Evolutionary conservation across 2,329 filamentous ascomycete species (phyloP).

Genomic region (Cytospora piceicola): DNA sequence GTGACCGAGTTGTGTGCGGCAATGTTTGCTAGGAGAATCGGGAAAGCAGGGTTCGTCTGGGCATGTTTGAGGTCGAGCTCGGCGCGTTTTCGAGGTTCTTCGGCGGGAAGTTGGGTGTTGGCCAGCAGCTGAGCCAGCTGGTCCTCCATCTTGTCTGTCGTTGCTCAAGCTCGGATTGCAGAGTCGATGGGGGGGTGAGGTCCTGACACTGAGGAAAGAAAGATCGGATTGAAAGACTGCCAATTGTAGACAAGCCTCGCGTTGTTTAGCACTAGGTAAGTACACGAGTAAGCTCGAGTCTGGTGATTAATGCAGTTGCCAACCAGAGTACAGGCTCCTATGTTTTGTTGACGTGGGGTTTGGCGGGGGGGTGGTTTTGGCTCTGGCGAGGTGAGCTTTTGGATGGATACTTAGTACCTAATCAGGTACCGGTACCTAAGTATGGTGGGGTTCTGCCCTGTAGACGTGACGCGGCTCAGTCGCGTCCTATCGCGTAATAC

Average conservation of each 20-base stretch:
- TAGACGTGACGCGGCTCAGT: constrained; percentile 2
- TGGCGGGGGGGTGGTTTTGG: constrained; percentile 13
- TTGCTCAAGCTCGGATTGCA: constrained; percentile 21
- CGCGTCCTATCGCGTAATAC: constrained; percentile 3
- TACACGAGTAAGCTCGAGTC: background rate
- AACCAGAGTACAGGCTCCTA: background rate
- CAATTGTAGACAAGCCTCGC: constrained; percentile 12
- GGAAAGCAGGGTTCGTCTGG: constrained; percentile 72
- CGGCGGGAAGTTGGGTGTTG: constrained; percentile 79
- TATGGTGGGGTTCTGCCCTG: constrained; percentile 22
- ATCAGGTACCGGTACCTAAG: background rate
- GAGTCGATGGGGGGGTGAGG: constrained; percentile 10
- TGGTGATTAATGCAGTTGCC: constrained; percentile 22
- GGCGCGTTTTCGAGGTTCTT: constrained; percentile 80
- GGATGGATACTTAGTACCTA: constrained; percentile 10
- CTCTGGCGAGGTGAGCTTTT: constrained; percentile 18
- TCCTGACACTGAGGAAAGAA: constrained; percentile 16
- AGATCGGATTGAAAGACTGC: constrained; percentile 2
- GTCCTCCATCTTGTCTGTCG: constrained; percentile 73
- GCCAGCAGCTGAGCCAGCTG: constrained; percentile 86
- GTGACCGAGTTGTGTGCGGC: constrained; percentile 76
- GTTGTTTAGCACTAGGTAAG: background rate
- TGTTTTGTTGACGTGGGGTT: constrained; percentile 18
- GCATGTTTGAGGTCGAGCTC: constrained; percentile 80
- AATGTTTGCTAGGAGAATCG: constrained; percentile 78